Evolutionary conservation across 1,284 basidiomycete genomes (phyloP), one percentile per base, ranked within the genome.

Genomic region (Tylopilus sp.): DNA sequence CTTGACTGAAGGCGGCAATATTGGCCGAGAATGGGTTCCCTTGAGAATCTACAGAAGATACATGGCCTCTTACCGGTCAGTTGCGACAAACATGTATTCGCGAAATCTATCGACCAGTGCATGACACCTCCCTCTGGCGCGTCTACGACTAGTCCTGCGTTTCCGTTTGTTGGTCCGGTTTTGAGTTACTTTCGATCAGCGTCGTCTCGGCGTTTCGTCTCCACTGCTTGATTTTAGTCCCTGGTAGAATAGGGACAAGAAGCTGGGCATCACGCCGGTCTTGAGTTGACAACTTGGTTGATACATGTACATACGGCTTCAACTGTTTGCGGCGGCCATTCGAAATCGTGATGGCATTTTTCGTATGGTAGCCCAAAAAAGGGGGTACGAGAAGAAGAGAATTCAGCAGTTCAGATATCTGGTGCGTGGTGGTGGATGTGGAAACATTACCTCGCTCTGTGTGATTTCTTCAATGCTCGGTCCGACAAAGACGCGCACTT

Each of bases 401-500:
- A 39, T 21, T 8, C 1, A 4, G 29, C 35, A 8, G 34, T 34
- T 52, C 1, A 59, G 41, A 12, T 3, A 13, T 35, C 28, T 8
- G 16, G 10, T 5, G n/a, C 13, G 15, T 33, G 29, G 23, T 29
- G 10, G 19, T 13, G 13, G 39, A 40, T 25, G 15, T 7, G 2
- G 0, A 33, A 19, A 73, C 87, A 59, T 7, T 61, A 91, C 88
- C 37, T 75, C 70, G 28, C 82, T 82, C 26, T 69, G 73, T 34
- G 76, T 68, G 48, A 92, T 82, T 28, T 81, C 78, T 54, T 82
- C 75, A 29, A 89, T 65, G 2, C 82, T 79, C 2, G 92, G 92
- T 12, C 89, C 87, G 40, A 95, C 84, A 57, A 84, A 95, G 38
- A 88, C 82, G 56, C 91, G 77, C 28, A 94, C 91, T 70, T 86